phyloP scores from a whole-genome alignment of 225 moss, liverwort and hornwort species.

The Pseudoscleropodium purum region DNA sequence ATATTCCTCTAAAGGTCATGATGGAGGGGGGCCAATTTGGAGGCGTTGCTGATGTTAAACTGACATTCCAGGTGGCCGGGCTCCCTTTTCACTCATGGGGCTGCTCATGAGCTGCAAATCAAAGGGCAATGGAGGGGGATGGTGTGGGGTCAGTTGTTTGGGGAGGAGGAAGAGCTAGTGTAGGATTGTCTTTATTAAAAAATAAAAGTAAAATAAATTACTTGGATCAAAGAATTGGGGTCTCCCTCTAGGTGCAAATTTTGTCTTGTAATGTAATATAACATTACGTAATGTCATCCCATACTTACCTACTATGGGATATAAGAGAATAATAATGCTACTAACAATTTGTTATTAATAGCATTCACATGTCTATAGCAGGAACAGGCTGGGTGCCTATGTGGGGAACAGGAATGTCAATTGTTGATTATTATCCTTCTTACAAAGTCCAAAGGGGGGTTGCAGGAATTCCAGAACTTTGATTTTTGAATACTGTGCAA shows the following conservation, averaged over 20 bases:
- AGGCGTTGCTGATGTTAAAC: neutral
- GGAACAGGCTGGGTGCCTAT: neutral
- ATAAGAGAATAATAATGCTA: neutral
- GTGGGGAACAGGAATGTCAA: neutral
- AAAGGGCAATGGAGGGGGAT: neutral
- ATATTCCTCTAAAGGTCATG: neutral
- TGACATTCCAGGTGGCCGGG: neutral
- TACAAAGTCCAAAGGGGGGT: too few species aligned
- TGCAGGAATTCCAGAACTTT: neutral
- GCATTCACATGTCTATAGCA: neutral
- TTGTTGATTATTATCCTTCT: neutral
- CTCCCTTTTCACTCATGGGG: neutral
- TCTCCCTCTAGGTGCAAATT: neutral
- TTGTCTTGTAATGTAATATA: neutral
- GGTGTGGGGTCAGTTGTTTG: neutral
- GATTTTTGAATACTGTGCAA: neutral
- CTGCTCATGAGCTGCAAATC: neutral
- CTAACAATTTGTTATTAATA: too few species aligned
- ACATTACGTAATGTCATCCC: neutral
- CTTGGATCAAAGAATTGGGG: neutral
- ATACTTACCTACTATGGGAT: neutral
- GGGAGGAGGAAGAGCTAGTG: neutral
- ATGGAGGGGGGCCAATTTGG: neutral
- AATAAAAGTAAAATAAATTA: too few species aligned
- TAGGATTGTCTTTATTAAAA: neutral